A percentile compares a stretch with the other conserved stretches of the same genome.
These are phyloP conservation scores for Yarrowia galli DNA, from an alignment of 1,139 yeast genomes.

Conservation along the genomic window DNA sequence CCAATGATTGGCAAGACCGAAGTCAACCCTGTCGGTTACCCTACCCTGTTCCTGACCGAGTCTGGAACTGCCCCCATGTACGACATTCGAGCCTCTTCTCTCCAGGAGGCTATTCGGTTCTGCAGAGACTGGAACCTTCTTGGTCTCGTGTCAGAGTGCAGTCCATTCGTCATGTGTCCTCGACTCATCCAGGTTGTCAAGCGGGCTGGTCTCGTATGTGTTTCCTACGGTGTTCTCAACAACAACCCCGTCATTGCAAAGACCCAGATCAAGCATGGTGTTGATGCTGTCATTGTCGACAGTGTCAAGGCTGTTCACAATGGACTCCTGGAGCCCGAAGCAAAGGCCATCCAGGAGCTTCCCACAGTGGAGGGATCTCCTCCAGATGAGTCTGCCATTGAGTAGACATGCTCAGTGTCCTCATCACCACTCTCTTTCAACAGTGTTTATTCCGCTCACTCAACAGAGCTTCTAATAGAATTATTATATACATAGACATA, in stretches of 20 bases:
- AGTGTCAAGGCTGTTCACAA: conserved; percentile 91
- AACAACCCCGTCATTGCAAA: conserved; percentile 86
- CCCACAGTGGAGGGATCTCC: conserved; percentile 34
- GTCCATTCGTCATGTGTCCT: conserved; percentile 84
- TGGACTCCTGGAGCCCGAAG: conserved; percentile 56
- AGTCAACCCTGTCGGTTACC: conserved; percentile 40
- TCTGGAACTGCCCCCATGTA: conserved; percentile 85
- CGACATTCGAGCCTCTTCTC: conserved; percentile 83
- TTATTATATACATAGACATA: neutral
- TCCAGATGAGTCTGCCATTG: conserved; percentile 18
- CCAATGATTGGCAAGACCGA: conserved; percentile 53
- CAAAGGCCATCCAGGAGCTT: neutral
- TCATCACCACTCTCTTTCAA: conserved; percentile 5
- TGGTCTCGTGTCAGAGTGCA: conserved; percentile 91
- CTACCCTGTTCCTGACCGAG: conserved; percentile 83
- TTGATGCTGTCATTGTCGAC: conserved; percentile 97
- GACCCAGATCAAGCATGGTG: conserved; percentile 90
- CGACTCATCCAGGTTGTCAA: conserved; percentile 88
- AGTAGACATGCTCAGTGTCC: neutral
- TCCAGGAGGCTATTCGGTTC: conserved; percentile 91
- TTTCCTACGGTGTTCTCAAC: conserved; percentile 86
- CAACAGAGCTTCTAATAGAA: conserved; percentile 36
- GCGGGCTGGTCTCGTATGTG: conserved; percentile 89
- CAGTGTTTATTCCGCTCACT: conserved; percentile 32
- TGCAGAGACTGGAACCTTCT: conserved; percentile 90